phyloP scores from a whole-genome alignment of 2,329 filamentous ascomycete species.

The Coniochaeta sp. region DNA sequence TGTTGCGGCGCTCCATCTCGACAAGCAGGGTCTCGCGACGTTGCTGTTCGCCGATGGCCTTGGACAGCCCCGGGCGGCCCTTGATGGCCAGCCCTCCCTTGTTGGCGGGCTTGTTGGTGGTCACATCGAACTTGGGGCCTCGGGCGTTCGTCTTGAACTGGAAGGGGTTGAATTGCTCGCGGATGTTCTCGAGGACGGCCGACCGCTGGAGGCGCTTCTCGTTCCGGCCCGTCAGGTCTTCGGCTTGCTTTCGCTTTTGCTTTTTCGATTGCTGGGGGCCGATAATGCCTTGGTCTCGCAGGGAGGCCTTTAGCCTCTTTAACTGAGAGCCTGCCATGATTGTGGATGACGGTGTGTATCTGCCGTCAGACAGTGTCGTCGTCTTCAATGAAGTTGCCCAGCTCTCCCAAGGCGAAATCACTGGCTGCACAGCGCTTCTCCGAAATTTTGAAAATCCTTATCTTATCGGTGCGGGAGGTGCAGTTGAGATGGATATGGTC shows the following conservation, averaged over 20 bases:
- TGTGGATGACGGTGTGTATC: constrained; percentile 4
- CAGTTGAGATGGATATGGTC: not conserved
- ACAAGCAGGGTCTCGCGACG: constrained; percentile 77
- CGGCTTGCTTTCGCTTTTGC: constrained; percentile 69
- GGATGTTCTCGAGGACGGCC: constrained; percentile 74
- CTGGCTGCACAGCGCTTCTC: not conserved
- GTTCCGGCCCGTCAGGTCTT: constrained; percentile 55
- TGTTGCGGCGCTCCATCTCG: constrained; percentile 83
- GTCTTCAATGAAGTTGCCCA: not conserved
- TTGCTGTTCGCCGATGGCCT: constrained; percentile 70
- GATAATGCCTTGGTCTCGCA: constrained; percentile 82
- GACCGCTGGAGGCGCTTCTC: constrained; percentile 73
- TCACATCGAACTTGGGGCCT: constrained; percentile 79
- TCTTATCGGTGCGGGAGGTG: too few species aligned
- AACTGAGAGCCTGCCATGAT: constrained; percentile 92
- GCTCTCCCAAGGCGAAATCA: not conserved
- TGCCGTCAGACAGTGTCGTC: not conserved
- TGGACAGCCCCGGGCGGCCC: constrained; percentile 75
- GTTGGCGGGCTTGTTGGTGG: constrained; percentile 53
- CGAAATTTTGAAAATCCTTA: constrained; percentile 21
- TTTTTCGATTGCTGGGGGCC: constrained; percentile 94
- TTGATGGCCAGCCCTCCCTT: constrained; percentile 52
- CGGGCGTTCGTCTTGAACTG: constrained; percentile 77
- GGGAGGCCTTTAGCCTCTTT: constrained; percentile 87
- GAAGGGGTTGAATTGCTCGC: constrained; percentile 97